A percentile compares a stretch with the other conserved stretches of the same genome.
Conservation (phyloP, 495 filamentous ascomycete genomes). For the Friedmanniomyces endolithicus region DNA sequence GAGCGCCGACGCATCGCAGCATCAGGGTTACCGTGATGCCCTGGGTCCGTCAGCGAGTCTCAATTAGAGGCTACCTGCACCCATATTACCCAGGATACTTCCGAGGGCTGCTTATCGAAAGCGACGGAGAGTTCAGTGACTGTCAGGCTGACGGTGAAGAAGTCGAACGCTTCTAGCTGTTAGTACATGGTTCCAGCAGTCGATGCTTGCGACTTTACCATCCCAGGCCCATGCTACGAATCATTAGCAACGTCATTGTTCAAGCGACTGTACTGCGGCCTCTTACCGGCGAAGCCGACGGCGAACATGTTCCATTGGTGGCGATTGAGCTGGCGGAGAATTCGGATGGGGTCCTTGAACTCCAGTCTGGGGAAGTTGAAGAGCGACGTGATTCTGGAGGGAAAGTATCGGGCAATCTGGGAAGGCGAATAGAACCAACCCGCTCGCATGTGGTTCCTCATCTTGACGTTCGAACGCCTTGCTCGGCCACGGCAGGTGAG, state of each 20-base stretch:
- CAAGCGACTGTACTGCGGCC: neutral
- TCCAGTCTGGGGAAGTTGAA: slow-evolving; percentile 22
- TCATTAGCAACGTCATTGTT: neutral
- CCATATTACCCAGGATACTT: slow-evolving; percentile 29
- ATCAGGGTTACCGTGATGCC: slow-evolving; percentile 25
- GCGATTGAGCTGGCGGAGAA: slow-evolving; percentile 26
- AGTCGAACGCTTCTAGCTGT: slow-evolving; percentile 26
- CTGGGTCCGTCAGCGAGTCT: neutral
- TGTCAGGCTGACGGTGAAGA: slow-evolving; percentile 32
- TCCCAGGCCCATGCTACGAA: slow-evolving; percentile 31
- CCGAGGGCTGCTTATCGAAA: slow-evolving; percentile 28
- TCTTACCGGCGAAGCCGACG: slow-evolving; percentile 15
- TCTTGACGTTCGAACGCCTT: slow-evolving; percentile 12
- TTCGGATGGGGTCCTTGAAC: slow-evolving; percentile 24
- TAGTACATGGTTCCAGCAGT: neutral
- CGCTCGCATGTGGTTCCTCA: slow-evolving; percentile 33
- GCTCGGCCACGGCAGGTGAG: too few species aligned
- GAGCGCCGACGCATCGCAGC: slow-evolving; percentile 25
- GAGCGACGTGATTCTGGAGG: slow-evolving; percentile 27
- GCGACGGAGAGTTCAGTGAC: slow-evolving; percentile 29
- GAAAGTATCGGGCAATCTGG: slow-evolving; percentile 30
- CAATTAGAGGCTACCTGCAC: neutral
- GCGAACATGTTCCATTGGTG: slow-evolving; percentile 37
- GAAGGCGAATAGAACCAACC: slow-evolving; percentile 34
- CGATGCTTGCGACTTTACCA: neutral